These are phyloP conservation scores for Auricularia sp. DNA, from an alignment of 768 basidiomycete species.

Conservation along the genomic window DNA sequence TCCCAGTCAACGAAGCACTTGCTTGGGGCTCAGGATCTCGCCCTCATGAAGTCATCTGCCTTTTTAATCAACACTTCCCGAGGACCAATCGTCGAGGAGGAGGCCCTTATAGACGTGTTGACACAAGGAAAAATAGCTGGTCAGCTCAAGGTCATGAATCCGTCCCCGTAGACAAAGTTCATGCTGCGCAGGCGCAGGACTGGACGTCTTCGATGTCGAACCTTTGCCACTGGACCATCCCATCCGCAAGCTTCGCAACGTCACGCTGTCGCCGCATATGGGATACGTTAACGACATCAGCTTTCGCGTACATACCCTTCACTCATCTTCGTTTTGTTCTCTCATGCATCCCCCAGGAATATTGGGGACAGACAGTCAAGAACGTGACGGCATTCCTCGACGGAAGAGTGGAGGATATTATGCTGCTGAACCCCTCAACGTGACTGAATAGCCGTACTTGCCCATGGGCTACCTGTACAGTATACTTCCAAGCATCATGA, in stretches of 20 bases:
- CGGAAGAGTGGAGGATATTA: slow-evolving; percentile 23
- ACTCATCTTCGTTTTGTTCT: neutral
- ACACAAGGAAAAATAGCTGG: slow-evolving; percentile 37
- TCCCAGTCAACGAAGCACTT: slow-evolving; percentile 41
- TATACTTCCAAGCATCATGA: too few species aligned
- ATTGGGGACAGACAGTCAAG: slow-evolving; percentile 44
- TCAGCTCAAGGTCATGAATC: too few species aligned
- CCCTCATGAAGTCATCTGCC: slow-evolving; percentile 44
- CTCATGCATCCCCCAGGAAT: slow-evolving; percentile 24
- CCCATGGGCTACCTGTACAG: too few species aligned
- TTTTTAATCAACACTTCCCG: slow-evolving; percentile 59
- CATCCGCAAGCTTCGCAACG: slow-evolving; percentile 38
- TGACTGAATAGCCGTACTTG: neutral
- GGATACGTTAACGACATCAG: slow-evolving; percentile 44
- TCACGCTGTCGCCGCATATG: slow-evolving; percentile 51
- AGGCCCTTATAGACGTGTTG: slow-evolving; percentile 39
- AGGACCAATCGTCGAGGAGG: slow-evolving; percentile 55
- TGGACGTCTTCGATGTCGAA: slow-evolving; percentile 59
- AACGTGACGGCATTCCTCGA: slow-evolving; percentile 48
- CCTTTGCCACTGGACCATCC: slow-evolving; percentile 52
- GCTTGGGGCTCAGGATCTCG: slow-evolving; percentile 36
- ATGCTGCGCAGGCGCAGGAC: slow-evolving; percentile 30
- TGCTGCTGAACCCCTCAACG: neutral
- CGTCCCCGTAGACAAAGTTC: too few species aligned
- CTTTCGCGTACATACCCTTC: slow-evolving; percentile 31